Base-by-base conservation (phyloP, 2,329 filamentous ascomycete genomes). In the Orbilia brochopaga region DNA sequence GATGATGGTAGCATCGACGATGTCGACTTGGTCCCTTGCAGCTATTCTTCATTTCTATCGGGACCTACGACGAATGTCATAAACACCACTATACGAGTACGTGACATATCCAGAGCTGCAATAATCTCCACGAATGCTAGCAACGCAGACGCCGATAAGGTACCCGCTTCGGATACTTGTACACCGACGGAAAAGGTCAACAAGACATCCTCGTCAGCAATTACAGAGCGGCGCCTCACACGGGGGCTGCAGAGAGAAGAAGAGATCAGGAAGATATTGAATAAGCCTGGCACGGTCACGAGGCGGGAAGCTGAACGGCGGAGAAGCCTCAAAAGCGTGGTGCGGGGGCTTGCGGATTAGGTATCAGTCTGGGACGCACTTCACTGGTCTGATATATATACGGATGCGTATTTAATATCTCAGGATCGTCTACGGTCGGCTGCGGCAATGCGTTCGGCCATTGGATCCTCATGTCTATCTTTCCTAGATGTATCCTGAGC, bases 211-310 rank as follows among this genome's bases (percentile, higher is more conserved):
- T 64, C 2, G 53, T 15, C 23, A 7, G 11, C 52, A 6, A 46
- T 55, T 0, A 55, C 63, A 23, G 66, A 70, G 52, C 35, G 66
- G 35, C 44, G 66, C 6, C 24, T 54, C 15, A 70, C 66, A 2
- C 46, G 66, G 35, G 66, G 66, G 2, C 37, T 70, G 15, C 53
- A 70, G 35, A 70, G 64, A 15, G 66, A 70, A 15, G 66, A 70
- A 32, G 66, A 53, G 2, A 64, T 70, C 8, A 27, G 57, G 17
- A 70, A 70, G 21, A 58, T 42, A 13, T 50, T 70, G 1, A 70
- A 17, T 21, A 70, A 70, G 27, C 66, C 66, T 1, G 66, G 66
- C 10, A 70, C 59, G 0, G 48, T 70, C 0, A 70, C 66, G 7
- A 40, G 66, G 46, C 40, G 59, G 19, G 66, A 70, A 46, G 66